Conservation (phyloP, 176 grass and related monocot genomes). For the Phoenix dactylifera region DNA sequence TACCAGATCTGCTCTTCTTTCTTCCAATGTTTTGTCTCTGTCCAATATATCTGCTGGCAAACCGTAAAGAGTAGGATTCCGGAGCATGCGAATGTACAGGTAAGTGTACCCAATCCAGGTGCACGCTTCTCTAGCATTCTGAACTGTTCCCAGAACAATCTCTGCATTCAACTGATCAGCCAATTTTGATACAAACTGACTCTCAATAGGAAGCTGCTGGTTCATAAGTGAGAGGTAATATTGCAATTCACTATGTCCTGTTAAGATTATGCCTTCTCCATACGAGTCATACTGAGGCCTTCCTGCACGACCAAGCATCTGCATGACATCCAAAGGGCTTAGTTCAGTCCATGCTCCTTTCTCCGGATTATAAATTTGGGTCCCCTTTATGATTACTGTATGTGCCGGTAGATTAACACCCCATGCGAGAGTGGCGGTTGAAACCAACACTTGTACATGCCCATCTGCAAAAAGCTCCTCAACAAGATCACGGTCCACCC, state of each 20-base stretch:
- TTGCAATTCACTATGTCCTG: constrained; percentile 83
- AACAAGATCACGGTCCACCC: constrained; percentile 70
- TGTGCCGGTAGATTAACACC: constrained; percentile 96
- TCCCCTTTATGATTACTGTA: constrained; percentile 94
- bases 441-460: constrained; percentile 90
- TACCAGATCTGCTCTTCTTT: constrained; percentile 93
- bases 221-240: constrained; percentile 97
- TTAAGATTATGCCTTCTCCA: constrained; percentile 94
- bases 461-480: constrained; percentile 85
- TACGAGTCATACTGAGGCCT: constrained; percentile 93
- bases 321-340: constrained; percentile 95
- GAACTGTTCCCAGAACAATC: constrained; percentile 84
- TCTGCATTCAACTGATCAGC: constrained; percentile 93
- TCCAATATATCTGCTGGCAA: constrained; percentile 66
- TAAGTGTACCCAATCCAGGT: constrained; percentile 89
- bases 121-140: constrained; percentile 90
- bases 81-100: constrained; percentile 80
- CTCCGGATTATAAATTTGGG: constrained; percentile 95
- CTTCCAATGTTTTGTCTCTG: constrained; percentile 67
- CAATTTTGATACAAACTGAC: constrained; percentile 83
- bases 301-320: constrained; percentile 97
- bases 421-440: constrained; percentile 86
- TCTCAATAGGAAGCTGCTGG: constrained; percentile 90
- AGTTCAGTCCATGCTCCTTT: constrained; percentile 96
- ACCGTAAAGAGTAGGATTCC: constrained; percentile 89